Evolutionary conservation across 2,329 filamentous ascomycete genomes (phyloP).

Genomic region (Aspergillus ochraceus): DNA sequence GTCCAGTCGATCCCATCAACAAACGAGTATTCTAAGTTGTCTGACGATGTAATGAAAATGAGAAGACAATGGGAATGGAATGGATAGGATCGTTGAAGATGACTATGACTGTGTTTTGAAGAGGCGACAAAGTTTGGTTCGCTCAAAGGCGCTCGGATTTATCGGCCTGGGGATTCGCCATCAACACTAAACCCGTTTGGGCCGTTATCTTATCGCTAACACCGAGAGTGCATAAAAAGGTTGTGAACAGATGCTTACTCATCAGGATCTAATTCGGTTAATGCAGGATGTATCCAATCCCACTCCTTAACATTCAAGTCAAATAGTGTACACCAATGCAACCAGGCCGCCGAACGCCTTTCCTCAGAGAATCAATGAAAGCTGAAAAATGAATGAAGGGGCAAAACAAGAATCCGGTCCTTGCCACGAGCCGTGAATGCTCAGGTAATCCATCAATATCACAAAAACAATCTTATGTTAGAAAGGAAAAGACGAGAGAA

Average conservation of each 20-base stretch:
- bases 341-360: not conserved
- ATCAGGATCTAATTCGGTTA: not conserved
- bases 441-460: not conserved
- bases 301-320: not conserved
- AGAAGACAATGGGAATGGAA: not conserved
- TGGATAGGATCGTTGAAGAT: not conserved
- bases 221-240: not conserved
- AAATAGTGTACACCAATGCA: slow-evolving; percentile 9
- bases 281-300: slow-evolving; percentile 1
- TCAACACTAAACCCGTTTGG: slow-evolving; percentile 9
- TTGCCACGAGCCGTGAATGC: not conserved
- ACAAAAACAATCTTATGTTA: not conserved
- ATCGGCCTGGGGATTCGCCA: not conserved
- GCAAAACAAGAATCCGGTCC: slow-evolving; percentile 4
- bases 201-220: not conserved
- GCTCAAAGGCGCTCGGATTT: not conserved
- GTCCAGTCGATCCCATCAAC: slow-evolving; percentile 16
- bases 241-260: not conserved
- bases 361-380: not conserved
- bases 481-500: not conserved
- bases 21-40: not conserved
- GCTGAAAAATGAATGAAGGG: not conserved
- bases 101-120: not conserved
- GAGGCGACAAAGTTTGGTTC: not conserved
- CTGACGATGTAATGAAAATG: not conserved